Evolutionary conservation across 106 monocot genomes (phyloP).

Genomic region (Allium fistulosum): DNA sequence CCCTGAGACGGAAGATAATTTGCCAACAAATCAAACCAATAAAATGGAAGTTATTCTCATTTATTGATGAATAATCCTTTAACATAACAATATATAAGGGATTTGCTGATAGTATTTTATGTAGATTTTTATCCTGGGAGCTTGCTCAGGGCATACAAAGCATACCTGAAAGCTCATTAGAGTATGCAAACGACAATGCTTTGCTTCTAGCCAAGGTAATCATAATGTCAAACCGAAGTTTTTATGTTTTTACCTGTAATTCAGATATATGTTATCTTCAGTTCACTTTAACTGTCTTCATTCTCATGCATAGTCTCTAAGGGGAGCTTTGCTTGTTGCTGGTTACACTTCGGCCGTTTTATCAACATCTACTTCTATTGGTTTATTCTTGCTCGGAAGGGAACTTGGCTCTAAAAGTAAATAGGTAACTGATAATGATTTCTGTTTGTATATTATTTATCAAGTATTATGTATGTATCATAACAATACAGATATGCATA

Average conservation of each 20-base stretch:
- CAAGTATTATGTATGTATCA: too few species aligned
- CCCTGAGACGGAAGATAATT: too few species aligned
- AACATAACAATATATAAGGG: too few species aligned
- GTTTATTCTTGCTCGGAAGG: constrained; percentile 52
- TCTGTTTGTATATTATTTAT: too few species aligned
- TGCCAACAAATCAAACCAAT: too few species aligned
- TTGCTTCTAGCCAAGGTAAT: constrained; percentile 61
- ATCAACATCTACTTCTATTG: constrained; percentile 39
- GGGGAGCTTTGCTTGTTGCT: constrained; percentile 51
- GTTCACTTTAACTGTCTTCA: background rate
- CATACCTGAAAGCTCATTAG: constrained; percentile 64
- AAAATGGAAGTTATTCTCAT: too few species aligned
- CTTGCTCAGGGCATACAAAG: constrained; percentile 74
- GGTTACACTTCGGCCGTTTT: constrained; percentile 45
- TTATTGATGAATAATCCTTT: too few species aligned
- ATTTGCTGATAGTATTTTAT: too few species aligned
- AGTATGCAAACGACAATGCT: constrained; percentile 82
- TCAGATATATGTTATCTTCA: background rate
- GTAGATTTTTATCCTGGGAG: constrained; percentile 75
- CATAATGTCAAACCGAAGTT: background rate
- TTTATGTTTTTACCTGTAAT: background rate
- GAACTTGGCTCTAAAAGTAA: constrained; percentile 41
- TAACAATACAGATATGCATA: too few species aligned
- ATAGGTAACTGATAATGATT: constrained; percentile 3
- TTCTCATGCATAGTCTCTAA: constrained; percentile 52